These are phyloP conservation scores for Neocucurbitaria cava DNA, from an alignment of 2,329 filamentous ascomycete species.

Conservation along the genomic window DNA sequence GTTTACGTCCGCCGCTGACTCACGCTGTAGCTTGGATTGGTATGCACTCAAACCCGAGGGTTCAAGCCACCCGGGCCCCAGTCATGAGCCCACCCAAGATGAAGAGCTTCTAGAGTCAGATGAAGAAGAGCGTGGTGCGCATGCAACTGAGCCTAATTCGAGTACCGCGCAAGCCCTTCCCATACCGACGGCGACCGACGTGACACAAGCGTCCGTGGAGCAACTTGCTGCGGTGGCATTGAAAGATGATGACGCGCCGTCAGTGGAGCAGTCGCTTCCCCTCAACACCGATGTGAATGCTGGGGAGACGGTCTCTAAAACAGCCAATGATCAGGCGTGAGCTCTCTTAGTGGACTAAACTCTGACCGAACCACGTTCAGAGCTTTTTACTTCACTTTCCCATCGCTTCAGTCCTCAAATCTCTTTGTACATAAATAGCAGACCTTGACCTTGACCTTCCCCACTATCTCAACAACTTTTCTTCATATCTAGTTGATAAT, in stretches of 20 bases:
- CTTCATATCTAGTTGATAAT: background rate
- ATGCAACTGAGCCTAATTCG: background rate
- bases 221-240: slow-evolving; percentile 6
- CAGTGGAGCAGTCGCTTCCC: background rate
- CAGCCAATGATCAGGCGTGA: background rate
- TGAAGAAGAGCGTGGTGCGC: slow-evolving; percentile 16
- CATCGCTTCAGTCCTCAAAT: background rate
- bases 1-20: background rate
- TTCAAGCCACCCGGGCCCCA: background rate
- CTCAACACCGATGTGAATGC: background rate
- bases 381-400: background rate
- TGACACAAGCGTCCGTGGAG: slow-evolving; percentile 7
- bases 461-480: background rate
- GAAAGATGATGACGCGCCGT: background rate
- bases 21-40: slow-evolving; percentile 30
- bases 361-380: background rate
- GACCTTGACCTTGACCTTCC: no score
- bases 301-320: background rate
- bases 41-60: slow-evolving; percentile 29
- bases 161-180: background rate
- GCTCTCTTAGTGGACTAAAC: background rate
- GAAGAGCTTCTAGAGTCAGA: slow-evolving; percentile 33
- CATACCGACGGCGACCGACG: slow-evolving; percentile 3
- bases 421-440: background rate
- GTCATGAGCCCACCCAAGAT: slow-evolving; percentile 23